These are phyloP conservation scores for Fusarium sarcochroum DNA, from an alignment of 2,329 filamentous ascomycete genomes.

Conservation along the genomic window DNA sequence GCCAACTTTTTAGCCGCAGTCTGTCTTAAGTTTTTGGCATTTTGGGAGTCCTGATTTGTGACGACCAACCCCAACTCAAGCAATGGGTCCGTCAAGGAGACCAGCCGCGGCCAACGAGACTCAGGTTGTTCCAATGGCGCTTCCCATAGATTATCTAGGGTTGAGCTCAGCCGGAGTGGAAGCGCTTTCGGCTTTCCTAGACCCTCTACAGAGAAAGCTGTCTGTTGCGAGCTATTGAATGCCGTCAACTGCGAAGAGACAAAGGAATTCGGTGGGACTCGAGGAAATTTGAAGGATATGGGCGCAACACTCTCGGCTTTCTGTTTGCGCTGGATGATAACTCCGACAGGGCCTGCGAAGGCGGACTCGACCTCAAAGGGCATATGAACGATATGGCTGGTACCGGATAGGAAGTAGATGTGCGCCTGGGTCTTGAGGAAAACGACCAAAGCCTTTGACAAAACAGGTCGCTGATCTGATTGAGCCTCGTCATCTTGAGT, in stretches of 20 bases:
- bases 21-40: conserved; percentile 48
- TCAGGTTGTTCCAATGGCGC: conserved; percentile 65
- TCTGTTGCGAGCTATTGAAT: conserved; percentile 64
- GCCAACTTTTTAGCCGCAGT: conserved; percentile 58
- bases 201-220: conserved; percentile 70
- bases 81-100: conserved; percentile 87
- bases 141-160: conserved; percentile 72
- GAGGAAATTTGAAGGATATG: conserved; percentile 68
- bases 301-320: conserved; percentile 64
- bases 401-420: conserved; percentile 90
- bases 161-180: conserved; percentile 66
- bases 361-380: conserved; percentile 94
- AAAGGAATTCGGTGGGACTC: conserved; percentile 86
- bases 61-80: conserved; percentile 89
- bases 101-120: conserved; percentile 79
- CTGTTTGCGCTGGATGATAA: conserved; percentile 87
- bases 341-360: conserved; percentile 83
- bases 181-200: conserved; percentile 69
- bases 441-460: conserved; percentile 84
- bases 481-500: conserved; percentile 21
- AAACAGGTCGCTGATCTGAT: conserved; percentile 40
- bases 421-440: conserved; percentile 94
- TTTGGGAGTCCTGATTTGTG: conserved; percentile 64
- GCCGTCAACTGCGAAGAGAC: conserved; percentile 76
- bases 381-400: conserved; percentile 90